Evolutionary conservation across 2,329 filamentous ascomycete genomes (phyloP).

Genomic region (Blastomyces silverae): DNA sequence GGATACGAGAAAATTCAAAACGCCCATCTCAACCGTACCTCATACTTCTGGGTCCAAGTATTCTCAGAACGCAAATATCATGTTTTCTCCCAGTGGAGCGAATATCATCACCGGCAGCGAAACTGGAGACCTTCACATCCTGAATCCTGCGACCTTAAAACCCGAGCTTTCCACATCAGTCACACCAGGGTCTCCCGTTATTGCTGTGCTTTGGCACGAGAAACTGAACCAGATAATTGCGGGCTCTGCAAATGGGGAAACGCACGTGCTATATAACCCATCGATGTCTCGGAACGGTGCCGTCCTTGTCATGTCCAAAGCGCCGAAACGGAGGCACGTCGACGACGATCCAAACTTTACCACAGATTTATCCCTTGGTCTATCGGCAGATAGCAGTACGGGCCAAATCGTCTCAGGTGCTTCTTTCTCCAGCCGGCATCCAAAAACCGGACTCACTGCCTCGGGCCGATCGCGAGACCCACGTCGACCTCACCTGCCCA

Average conservation of each 20-base stretch:
- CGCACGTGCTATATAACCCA: slow-evolving; percentile 85
- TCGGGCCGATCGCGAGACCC: slow-evolving; percentile 74
- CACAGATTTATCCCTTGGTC: slow-evolving; percentile 70
- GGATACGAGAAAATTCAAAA: slow-evolving; percentile 94
- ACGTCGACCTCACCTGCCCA: slow-evolving; percentile 73
- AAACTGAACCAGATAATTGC: slow-evolving; percentile 96
- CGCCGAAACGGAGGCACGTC: slow-evolving; percentile 88
- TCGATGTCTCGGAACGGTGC: slow-evolving; percentile 74
- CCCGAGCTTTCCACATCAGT: slow-evolving; percentile 80
- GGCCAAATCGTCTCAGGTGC: slow-evolving; percentile 74
- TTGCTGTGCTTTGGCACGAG: slow-evolving; percentile 83
- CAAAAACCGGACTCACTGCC: slow-evolving; percentile 66
- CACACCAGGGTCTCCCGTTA: slow-evolving; percentile 74
- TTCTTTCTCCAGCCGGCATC: slow-evolving; percentile 54
- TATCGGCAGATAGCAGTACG: slow-evolving; percentile 71
- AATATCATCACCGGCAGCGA: slow-evolving; percentile 85
- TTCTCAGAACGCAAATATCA: slow-evolving; percentile 78
- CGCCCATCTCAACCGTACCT: slow-evolving; percentile 69
- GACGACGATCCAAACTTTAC: slow-evolving; percentile 87
- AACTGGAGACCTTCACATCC: slow-evolving; percentile 78
- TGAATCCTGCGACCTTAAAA: slow-evolving; percentile 85
- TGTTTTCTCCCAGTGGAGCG: slow-evolving; percentile 75
- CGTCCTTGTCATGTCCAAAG: slow-evolving; percentile 81
- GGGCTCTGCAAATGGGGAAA: slow-evolving; percentile 83
- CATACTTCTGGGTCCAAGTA: slow-evolving; percentile 77